phyloP scores from a whole-genome alignment of 2,329 filamentous ascomycete genomes.

The Grosmannia huntii region DNA sequence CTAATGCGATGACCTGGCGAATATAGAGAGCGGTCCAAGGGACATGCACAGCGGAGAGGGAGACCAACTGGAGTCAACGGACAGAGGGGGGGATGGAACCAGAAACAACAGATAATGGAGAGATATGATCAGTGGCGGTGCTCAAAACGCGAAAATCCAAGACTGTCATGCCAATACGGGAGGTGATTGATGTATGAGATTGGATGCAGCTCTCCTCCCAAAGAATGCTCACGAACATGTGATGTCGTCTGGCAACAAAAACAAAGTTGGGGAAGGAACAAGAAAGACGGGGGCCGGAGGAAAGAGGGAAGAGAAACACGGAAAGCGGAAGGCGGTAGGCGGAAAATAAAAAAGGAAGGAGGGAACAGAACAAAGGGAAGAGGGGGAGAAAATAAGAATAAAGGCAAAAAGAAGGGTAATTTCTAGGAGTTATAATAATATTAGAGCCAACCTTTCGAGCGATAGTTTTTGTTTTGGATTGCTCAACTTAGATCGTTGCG shows the following conservation, averaged over 20 bases:
- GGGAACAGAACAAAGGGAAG: neutral
- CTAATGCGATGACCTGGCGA: neutral
- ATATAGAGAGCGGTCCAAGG: neutral
- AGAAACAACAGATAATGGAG: neutral
- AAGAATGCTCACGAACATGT: neutral
- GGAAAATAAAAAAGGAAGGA: neutral
- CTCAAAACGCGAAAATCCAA: neutral
- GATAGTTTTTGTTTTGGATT: slow-evolving; percentile 1
- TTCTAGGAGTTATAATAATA: neutral
- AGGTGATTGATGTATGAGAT: neutral
- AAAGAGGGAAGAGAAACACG: neutral
- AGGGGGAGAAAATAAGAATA: neutral
- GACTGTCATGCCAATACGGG: neutral
- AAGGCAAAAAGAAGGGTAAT: neutral
- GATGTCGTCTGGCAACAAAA: neutral
- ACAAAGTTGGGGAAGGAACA: neutral
- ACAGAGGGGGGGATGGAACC: neutral
- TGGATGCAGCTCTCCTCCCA: neutral
- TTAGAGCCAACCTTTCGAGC: neutral
- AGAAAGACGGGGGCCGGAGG: neutral
- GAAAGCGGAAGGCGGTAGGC: neutral
- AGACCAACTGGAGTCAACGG: neutral
- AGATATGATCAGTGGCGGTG: neutral
- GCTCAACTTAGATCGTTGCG: neutral
- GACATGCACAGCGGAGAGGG: neutral